Percentiles rank a stretch among this genome's conserved stretches.
These are phyloP conservation scores for Nothopassalora personata DNA, from an alignment of 2,329 filamentous ascomycete genomes.

Conservation along the genomic window DNA sequence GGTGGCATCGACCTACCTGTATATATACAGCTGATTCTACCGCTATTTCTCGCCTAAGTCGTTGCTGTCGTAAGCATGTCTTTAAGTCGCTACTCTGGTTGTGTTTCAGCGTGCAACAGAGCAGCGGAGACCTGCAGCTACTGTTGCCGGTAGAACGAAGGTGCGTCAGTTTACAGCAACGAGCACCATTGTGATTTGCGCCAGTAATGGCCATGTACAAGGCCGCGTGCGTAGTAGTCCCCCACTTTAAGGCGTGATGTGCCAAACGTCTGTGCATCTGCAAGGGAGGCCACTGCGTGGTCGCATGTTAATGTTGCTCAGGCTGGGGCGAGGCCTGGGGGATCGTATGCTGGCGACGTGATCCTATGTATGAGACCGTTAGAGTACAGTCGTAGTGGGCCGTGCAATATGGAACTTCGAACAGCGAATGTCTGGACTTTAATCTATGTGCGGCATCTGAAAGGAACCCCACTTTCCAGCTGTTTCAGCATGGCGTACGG, in stretches of 20 bases:
- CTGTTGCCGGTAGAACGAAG: neutral
- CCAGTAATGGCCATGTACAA: neutral
- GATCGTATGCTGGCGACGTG: neutral
- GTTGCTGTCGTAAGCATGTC: neutral
- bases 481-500: neutral
- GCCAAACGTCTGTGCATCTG: neutral
- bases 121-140: neutral
- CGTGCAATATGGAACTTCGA: neutral
- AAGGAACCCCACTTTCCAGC: neutral
- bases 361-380: neutral
- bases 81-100: neutral
- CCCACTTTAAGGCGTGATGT: neutral
- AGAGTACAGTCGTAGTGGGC: neutral
- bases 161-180: neutral
- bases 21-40: neutral
- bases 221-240: neutral
- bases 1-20: neutral
- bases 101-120: neutral
- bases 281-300: neutral
- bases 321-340: neutral
- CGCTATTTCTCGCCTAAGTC: neutral
- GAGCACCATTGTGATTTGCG: neutral
- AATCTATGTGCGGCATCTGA: neutral
- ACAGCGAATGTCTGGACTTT: neutral
- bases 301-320: neutral